phyloP scores from a whole-genome alignment of 345 rosid genomes.

The Eucalyptus regnans region DNA sequence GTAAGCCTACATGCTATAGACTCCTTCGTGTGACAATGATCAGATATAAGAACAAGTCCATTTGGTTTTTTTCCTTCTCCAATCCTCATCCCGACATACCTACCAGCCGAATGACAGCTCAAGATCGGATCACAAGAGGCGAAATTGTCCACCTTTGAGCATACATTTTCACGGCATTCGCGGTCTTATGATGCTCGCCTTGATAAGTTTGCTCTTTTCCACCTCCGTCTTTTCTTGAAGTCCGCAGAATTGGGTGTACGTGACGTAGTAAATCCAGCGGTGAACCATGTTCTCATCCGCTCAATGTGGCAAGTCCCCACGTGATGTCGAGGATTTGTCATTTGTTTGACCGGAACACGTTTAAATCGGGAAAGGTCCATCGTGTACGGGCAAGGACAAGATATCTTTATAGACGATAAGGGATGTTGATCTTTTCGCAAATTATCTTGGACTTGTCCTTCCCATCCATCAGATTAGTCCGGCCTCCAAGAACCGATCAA shows the following conservation, averaged over 20 bases:
- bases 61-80: background rate
- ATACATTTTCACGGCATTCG: background rate
- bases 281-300: background rate
- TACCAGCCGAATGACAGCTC: background rate
- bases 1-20: background rate
- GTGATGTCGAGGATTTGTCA: background rate
- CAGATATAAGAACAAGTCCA: background rate
- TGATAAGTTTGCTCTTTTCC: background rate
- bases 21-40: background rate
- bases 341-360: background rate
- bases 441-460: background rate
- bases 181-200: background rate
- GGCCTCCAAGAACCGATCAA: background rate
- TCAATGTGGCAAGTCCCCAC: background rate
- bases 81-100: background rate
- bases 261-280: background rate
- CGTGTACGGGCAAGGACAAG: background rate
- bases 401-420: background rate
- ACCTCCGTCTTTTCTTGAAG: background rate
- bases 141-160: background rate
- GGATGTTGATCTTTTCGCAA: background rate
- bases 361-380: background rate
- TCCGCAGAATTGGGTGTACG: background rate
- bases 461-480: background rate
- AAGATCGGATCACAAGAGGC: background rate